Base-by-base conservation (phyloP, 108 stramenopile species). In the Skeletonema menzelii region DNA sequence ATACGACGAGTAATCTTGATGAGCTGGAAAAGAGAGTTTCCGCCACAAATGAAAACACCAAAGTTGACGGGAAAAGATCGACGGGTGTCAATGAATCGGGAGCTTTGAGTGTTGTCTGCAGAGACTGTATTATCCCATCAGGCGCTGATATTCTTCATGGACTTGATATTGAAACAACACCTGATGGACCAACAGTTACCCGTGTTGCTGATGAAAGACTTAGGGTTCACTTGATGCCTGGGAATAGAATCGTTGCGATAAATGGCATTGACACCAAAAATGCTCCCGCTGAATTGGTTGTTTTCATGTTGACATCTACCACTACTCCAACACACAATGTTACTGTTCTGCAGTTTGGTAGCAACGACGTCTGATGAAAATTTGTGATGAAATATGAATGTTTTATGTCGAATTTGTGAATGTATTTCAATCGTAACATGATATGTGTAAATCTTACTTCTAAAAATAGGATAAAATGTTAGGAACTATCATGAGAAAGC, bases 181-280 rank as follows among this genome's bases (percentile, higher is more conserved):
- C 90, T 58, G 93, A 94, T 69, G 93, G 93, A 20, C 93, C 93
- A 30, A 85, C 89, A 12, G 83, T 94, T 0, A 86, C 87, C 28
- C 79, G 83, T 17, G 85, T 91, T 7, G 85, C 84, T 69, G 79
- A 81, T 4, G 89, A 85, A 24, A 86, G 84, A 35, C 69, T 80
- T 53, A 60, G 93, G 89, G n/a, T n/a, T 0, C 87, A 94, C 56
- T 63, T 92, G n/a, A 86, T 84, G 56, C 85, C 84, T 27, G 93
- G 90, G 3, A 91, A 91, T 46, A 56, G 91, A 69, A 94, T 94
- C 63, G 82, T 94, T 32, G 85, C 91, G 31, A 85, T 94, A 1
- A 88, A 94, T 67, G 81, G 89, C 69, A 46, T 76, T 53, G 93
- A 94, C 73, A 94, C 93, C 15, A 68, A 91, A 42, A 65, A 89